phyloP scores from a whole-genome alignment of 805 yeast species.

The Alloascoidea africana region DNA sequence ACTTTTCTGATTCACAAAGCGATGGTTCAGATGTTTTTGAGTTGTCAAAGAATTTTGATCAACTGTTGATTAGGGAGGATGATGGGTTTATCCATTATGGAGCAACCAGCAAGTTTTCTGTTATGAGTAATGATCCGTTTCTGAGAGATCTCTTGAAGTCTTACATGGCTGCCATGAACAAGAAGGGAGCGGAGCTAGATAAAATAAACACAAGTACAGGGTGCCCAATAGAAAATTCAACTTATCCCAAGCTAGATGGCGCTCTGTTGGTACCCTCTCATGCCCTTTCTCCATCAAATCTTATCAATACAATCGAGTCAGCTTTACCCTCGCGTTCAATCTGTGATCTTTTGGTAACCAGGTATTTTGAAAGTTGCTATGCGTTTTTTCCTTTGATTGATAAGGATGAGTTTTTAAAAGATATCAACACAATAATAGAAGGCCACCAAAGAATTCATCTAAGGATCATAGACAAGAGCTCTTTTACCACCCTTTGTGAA shows the following conservation, averaged over 20 bases:
- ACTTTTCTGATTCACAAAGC: too few relatives aligned
- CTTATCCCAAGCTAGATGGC: background rate
- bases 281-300: background rate
- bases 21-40: background rate
- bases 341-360: background rate
- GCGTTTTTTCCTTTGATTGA: background rate
- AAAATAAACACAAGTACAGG: slow-evolving; percentile 1
- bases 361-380: slow-evolving; percentile 2
- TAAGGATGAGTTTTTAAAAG: background rate
- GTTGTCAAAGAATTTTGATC: slow-evolving; percentile 1
- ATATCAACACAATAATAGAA: background rate
- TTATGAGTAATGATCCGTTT: slow-evolving; percentile 1
- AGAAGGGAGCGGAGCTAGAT: slow-evolving; percentile 2
- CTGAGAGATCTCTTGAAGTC: background rate
- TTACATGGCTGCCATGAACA: background rate
- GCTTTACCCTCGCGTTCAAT: background rate
- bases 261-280: background rate
- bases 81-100: slow-evolving; percentile 1
- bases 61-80: background rate
- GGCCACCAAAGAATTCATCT: background rate
- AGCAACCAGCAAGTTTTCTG: background rate
- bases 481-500: background rate
- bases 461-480: background rate
- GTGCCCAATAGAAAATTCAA: too few relatives aligned
- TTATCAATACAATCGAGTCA: background rate